phyloP scores from a whole-genome alignment of 768 basidiomycete species.

The Nidularia pulvinata region DNA sequence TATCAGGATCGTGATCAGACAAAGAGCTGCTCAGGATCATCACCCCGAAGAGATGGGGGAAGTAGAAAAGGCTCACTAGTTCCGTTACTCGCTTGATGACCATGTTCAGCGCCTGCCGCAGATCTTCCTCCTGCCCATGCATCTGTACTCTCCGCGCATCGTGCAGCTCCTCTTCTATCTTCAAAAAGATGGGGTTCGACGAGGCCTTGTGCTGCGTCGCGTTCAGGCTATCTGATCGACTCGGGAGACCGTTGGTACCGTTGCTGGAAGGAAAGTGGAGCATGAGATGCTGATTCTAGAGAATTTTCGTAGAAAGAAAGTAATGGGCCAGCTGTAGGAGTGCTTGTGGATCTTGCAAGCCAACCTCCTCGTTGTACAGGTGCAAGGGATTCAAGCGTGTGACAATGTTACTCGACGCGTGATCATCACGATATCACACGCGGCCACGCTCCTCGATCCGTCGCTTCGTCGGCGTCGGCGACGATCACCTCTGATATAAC shows the following conservation, averaged over 20 bases:
- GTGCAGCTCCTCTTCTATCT: conserved; percentile 71
- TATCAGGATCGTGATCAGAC: conserved; percentile 1
- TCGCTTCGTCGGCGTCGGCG: no score
- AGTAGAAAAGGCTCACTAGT: conserved; percentile 38
- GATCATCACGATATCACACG: no score
- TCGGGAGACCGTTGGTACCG: conserved; percentile 10
- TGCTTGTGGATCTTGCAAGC: no score
- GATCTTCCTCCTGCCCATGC: conserved; percentile 81
- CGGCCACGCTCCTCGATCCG: no score
- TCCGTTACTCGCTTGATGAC: conserved; percentile 69
- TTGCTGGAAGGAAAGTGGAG: conserved; percentile 17
- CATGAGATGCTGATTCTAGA: conserved; percentile 5
- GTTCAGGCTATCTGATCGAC: conserved; percentile 30
- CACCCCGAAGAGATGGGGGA: conserved; percentile 12
- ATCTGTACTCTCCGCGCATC: conserved; percentile 67
- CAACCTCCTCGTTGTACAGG: no score
- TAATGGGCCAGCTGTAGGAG: no score
- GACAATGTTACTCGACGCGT: no score
- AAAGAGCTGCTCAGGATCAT: background rate
- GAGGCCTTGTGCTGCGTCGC: conserved; percentile 45
- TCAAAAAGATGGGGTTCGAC: conserved; percentile 43
- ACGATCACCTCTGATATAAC: no score
- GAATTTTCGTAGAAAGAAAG: no score
- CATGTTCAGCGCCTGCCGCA: conserved; percentile 66
- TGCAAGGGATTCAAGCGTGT: no score